phyloP scores from a whole-genome alignment of 305 asterid genomes.

The Fraxinus baroniana region DNA sequence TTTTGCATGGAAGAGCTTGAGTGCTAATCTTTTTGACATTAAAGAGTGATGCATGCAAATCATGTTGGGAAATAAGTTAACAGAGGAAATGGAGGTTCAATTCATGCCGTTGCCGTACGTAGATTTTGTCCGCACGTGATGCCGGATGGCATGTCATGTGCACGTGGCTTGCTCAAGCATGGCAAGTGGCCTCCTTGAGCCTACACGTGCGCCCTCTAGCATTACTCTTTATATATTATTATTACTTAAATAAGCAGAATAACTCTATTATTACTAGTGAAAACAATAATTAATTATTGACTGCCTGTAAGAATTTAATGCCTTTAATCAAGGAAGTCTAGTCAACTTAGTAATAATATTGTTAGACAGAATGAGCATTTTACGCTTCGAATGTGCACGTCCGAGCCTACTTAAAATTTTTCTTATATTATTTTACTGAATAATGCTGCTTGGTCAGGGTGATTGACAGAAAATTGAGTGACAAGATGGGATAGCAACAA shows the following conservation, averaged over 20 bases:
- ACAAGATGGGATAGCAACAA: no score
- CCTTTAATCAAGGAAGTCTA: not conserved
- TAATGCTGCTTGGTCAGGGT: no score
- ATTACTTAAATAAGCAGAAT: not conserved
- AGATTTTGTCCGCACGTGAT: conserved; percentile 23
- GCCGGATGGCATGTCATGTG: conserved; percentile 25
- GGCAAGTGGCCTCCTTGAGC: conserved; percentile 36
- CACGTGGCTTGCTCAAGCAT: conserved; percentile 14
- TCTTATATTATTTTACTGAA: not conserved
- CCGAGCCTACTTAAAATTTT: not conserved
- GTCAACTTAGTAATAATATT: not conserved
- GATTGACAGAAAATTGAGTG: no score
- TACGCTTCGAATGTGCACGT: not conserved
- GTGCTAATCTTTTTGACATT: not conserved
- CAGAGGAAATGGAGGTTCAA: conserved; percentile 7
- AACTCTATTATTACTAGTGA: not conserved
- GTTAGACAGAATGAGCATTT: not conserved
- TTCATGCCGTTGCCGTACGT: conserved; percentile 28
- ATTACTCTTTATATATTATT: conserved; percentile 2
- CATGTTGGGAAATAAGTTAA: not conserved
- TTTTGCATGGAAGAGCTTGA: not conserved
- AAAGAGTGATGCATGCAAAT: not conserved
- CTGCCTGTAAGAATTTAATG: not conserved
- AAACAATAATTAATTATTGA: not conserved
- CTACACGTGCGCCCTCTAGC: conserved; percentile 21